These are phyloP conservation scores for Fraxinus angustifolia DNA, from an alignment of 305 asterid genomes.

Conservation along the genomic window DNA sequence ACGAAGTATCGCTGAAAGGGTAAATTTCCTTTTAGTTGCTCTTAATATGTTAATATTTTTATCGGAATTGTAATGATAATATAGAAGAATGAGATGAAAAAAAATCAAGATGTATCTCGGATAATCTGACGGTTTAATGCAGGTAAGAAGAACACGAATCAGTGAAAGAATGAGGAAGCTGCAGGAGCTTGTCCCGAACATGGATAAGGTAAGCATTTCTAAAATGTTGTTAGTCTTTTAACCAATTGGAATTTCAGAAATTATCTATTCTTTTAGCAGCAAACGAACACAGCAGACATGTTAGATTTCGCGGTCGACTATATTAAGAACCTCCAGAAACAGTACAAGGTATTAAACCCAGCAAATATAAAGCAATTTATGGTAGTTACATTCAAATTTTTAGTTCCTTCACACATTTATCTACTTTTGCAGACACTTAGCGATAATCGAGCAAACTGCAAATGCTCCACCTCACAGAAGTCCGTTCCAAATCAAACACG, in stretches of 20 bases:
- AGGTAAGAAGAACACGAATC: constrained; percentile 83
- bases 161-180: constrained; percentile 90
- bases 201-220: constrained; percentile 63
- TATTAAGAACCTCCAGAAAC: constrained; percentile 70
- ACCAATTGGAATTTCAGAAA: not conserved
- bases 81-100: not conserved
- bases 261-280: constrained; percentile 44
- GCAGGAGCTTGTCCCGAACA: constrained; percentile 90
- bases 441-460: constrained; percentile 56
- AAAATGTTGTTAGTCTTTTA: not conserved
- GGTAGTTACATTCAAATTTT: not conserved
- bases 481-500: constrained; percentile 27
- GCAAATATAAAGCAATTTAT: not conserved
- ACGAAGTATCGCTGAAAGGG: constrained; percentile 94
- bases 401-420: not conserved
- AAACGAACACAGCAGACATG: constrained; percentile 91
- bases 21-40: constrained; percentile 19
- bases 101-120: not conserved
- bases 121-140: constrained; percentile 5
- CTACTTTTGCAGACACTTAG: constrained; percentile 47
- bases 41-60: not conserved
- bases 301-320: constrained; percentile 83
- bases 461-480: constrained; percentile 48
- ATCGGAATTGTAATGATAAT: not conserved
- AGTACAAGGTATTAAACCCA: constrained; percentile 52